Conservation (phyloP, 192 early-diverging fungal species). For the Dissophora globulifera region DNA sequence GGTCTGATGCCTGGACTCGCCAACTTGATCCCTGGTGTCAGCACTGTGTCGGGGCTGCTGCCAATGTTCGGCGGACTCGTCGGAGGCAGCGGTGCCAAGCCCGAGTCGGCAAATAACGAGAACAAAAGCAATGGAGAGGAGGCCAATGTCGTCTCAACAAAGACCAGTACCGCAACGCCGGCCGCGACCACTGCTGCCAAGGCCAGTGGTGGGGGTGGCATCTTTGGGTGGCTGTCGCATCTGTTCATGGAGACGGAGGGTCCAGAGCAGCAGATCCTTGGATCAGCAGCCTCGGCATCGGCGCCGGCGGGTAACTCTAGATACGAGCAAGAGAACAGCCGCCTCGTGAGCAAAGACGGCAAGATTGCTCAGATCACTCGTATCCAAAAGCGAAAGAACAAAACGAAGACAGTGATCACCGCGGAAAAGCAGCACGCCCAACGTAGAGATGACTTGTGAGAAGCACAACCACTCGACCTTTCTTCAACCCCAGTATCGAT, state of each 20-base stretch:
- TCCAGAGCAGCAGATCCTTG: not conserved
- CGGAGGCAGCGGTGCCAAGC: too few relatives aligned
- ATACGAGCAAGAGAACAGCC: not conserved
- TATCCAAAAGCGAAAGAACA: not conserved
- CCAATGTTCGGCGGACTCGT: too few relatives aligned
- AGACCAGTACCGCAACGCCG: not conserved
- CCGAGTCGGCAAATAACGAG: too few relatives aligned
- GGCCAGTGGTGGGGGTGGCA: not conserved
- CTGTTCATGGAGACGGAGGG: not conserved
- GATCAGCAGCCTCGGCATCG: not conserved
- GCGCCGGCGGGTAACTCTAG: not conserved
- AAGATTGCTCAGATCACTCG: slow-evolving; percentile 1
- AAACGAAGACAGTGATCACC: not conserved
- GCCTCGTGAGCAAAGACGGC: not conserved
- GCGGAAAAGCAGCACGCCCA: too few relatives aligned
- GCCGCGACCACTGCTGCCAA: not conserved
- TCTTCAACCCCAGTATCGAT: too few relatives aligned
- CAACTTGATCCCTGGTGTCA: too few relatives aligned
- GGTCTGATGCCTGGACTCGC: too few relatives aligned
- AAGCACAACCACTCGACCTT: too few relatives aligned
- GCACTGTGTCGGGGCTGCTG: too few relatives aligned
- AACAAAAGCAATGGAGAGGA: too few relatives aligned
- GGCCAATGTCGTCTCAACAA: not conserved
- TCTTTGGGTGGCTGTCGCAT: not conserved
- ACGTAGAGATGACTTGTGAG: too few relatives aligned